Conservation (phyloP, 2,329 filamentous ascomycete genomes). For the Curvularia hawaiiensis region DNA sequence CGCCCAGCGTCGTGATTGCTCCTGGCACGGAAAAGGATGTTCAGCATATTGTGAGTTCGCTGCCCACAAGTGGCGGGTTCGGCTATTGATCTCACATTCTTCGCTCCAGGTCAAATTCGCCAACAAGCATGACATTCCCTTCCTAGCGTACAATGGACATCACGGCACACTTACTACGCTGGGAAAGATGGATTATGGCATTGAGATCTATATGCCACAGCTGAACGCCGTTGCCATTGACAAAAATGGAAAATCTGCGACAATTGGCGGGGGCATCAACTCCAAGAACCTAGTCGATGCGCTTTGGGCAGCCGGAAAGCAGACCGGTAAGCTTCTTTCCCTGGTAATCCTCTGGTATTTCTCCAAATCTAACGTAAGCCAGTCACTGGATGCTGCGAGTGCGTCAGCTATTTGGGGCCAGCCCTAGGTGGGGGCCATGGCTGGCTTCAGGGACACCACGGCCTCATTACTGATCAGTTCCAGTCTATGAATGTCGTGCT, state of each 20-base stretch:
- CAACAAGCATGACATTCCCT: constrained; percentile 54
- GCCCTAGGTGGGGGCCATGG: constrained; percentile 65
- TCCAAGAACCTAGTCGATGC: constrained; percentile 55
- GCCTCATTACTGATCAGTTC: constrained; percentile 61
- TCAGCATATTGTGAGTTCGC: constrained; percentile 24
- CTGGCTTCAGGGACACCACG: constrained; percentile 59
- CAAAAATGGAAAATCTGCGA: constrained; percentile 53
- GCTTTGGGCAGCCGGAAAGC: constrained; percentile 59
- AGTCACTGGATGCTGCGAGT: constrained; percentile 54
- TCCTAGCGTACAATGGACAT: constrained; percentile 59
- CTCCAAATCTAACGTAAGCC: background rate
- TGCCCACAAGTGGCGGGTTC: too few relatives aligned
- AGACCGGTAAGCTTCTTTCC: constrained; percentile 49
- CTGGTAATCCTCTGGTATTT: rapidly evolving
- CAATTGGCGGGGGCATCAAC: constrained; percentile 55
- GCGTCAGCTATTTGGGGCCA: constrained; percentile 55
- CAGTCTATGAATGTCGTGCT: constrained; percentile 59
- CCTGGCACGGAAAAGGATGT: constrained; percentile 29
- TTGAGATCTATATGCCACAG: constrained; percentile 57
- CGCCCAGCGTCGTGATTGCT: constrained; percentile 25
- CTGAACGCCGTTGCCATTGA: constrained; percentile 53
- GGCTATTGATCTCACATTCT: background rate
- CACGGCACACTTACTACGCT: constrained; percentile 60
- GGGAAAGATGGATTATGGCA: constrained; percentile 56
- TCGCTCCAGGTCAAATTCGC: constrained; percentile 54